A percentile compares a stretch with the other conserved stretches of the same genome.
Conservation (phyloP, 768 basidiomycete species). For the Neoboletus brunneissimus region DNA sequence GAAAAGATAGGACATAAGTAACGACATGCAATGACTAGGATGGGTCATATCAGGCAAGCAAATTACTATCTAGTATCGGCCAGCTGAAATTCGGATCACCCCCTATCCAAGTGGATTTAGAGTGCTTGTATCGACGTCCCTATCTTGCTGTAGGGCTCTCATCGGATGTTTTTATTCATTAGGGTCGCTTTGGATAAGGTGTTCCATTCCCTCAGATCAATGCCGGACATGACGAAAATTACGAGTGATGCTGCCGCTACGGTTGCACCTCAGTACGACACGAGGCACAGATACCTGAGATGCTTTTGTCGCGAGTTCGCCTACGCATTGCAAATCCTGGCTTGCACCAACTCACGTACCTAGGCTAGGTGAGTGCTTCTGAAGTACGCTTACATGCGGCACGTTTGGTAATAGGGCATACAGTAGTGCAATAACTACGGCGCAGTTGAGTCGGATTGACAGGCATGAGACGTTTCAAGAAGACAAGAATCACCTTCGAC, state of each 20-base stretch:
- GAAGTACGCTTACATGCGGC: background rate
- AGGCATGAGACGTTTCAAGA: slow-evolving; percentile 11
- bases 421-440: background rate
- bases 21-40: slow-evolving; percentile 2
- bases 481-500: slow-evolving; percentile 3
- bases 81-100: background rate
- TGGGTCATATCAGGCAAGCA: slow-evolving; percentile 9
- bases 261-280: slow-evolving; percentile 1
- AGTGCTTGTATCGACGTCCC: background rate
- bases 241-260: background rate
- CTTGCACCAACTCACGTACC: background rate
- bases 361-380: slow-evolving; percentile 2
- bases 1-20: slow-evolving; percentile 1
- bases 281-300: background rate
- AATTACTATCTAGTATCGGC: background rate
- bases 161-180: background rate
- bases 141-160: background rate
- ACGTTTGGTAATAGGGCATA: background rate
- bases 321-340: background rate
- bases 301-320: background rate
- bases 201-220: slow-evolving; percentile 9
- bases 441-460: slow-evolving; percentile 3
- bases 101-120: background rate
- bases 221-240: background rate
- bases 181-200: background rate